These are phyloP conservation scores for Nakaseomyces delphensis DNA, from an alignment of 1,139 yeast genomes.

Conservation along the genomic window DNA sequence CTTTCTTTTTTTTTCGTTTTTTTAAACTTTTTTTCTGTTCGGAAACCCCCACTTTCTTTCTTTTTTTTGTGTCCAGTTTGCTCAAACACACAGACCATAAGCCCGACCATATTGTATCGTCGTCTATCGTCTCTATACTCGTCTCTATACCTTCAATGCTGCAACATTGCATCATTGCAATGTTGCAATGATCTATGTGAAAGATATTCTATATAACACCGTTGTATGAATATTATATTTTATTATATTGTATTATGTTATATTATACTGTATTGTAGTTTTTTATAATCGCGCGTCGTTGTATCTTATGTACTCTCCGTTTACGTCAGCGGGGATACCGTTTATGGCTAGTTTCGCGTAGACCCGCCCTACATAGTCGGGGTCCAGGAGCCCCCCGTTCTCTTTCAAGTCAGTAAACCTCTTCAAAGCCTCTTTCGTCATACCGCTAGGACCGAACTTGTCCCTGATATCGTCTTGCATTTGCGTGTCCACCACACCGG, in stretches of 20 bases:
- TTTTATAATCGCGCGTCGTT: slow-evolving; percentile 33
- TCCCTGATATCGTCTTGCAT: slow-evolving; percentile 78
- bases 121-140: no score
- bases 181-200: no score
- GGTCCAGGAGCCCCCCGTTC: slow-evolving; percentile 48
- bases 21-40: neutral
- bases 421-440: slow-evolving; percentile 49
- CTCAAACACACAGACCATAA: no score
- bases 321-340: slow-evolving; percentile 47
- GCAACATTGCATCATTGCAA: neutral
- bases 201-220: no score
- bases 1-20: neutral
- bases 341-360: slow-evolving; percentile 55
- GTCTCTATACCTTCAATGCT: no score
- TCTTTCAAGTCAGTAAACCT: slow-evolving; percentile 54
- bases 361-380: slow-evolving; percentile 61
- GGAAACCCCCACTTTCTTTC: no score
- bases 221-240: neutral
- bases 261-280: neutral
- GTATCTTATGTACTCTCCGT: slow-evolving; percentile 60
- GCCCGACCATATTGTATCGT: no score
- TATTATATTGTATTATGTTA: neutral
- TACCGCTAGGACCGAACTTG: slow-evolving; percentile 39
- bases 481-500: slow-evolving; percentile 84
- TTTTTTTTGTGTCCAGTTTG: no score